Percentiles rank a stretch among this genome's conserved stretches.
Evolutionary conservation across 169 alveolate genomes (phyloP).

Genomic region (Eimeria acervulina): DNA sequence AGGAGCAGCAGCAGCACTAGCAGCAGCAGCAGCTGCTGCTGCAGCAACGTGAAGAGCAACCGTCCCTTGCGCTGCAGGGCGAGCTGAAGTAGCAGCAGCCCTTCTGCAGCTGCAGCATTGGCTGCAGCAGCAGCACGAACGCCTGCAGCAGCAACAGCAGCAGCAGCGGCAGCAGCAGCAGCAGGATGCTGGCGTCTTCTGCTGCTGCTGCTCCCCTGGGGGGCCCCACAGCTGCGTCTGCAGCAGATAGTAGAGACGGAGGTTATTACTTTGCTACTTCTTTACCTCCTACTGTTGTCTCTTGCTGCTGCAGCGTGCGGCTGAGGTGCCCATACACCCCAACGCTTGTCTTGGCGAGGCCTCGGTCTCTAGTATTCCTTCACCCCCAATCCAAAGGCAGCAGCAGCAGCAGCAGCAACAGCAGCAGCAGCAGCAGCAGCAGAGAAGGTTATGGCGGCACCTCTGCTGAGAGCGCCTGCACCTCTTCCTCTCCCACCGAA

Average conservation of each 20-base stretch:
- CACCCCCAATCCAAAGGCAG: not conserved
- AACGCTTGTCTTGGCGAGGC: constrained; percentile 40
- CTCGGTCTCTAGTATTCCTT: constrained; percentile 14
- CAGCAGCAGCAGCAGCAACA: constrained; percentile 56
- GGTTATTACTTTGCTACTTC: constrained; percentile 53
- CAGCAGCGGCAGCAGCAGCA: constrained; percentile 52
- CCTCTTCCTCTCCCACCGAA: not conserved
- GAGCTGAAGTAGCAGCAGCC: no score
- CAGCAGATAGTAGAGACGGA: not conserved
- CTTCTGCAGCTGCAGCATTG: not conserved
- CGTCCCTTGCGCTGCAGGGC: not conserved
- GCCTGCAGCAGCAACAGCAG: not conserved
- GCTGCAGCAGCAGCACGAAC: not conserved
- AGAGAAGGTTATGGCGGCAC: not conserved
- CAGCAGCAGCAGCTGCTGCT: no score
- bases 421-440: constrained; percentile 59
- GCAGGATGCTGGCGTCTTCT: constrained; percentile 30
- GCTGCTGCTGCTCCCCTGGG: constrained; percentile 58
- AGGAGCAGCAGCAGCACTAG: no score
- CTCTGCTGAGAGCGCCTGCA: not conserved
- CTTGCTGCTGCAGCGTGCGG: constrained; percentile 74
- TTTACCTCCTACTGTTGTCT: constrained; percentile 26
- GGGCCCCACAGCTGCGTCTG: not conserved
- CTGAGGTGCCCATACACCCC: constrained; percentile 49
- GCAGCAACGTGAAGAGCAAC: not conserved